These are phyloP conservation scores for maize (Zea mays) DNA, from an alignment of 176 grass and related monocot genomes.

Conservation along the genomic window Zm-B73-REFERENCE-NAM-5.0 NC_050098.1:205139501-205140000, in stretches of 20 bases:
- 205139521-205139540: background rate
- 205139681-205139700: slow-evolving; percentile 4
- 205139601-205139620: background rate
- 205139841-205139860: background rate
- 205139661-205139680: background rate
- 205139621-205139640: background rate
- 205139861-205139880: slow-evolving; percentile 19
- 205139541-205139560: background rate
- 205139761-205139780: slow-evolving; percentile 27
- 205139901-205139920: slow-evolving; percentile 39
- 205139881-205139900: slow-evolving; percentile 33
- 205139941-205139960: slow-evolving; percentile 34
- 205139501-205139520: slow-evolving; percentile 23
- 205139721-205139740: slow-evolving; percentile 62
- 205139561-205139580: background rate
- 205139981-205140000: background rate
- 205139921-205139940: slow-evolving; percentile 54
- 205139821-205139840: background rate
- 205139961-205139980: slow-evolving; percentile 22
- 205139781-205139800: slow-evolving; percentile 42
- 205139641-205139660: background rate
- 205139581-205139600: background rate
- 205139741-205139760: slow-evolving; percentile 36
- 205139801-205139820: background rate
- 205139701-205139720: slow-evolving; percentile 41